Conservation (phyloP, 2,329 filamentous ascomycete species). For the Exophiala sp. region DNA sequence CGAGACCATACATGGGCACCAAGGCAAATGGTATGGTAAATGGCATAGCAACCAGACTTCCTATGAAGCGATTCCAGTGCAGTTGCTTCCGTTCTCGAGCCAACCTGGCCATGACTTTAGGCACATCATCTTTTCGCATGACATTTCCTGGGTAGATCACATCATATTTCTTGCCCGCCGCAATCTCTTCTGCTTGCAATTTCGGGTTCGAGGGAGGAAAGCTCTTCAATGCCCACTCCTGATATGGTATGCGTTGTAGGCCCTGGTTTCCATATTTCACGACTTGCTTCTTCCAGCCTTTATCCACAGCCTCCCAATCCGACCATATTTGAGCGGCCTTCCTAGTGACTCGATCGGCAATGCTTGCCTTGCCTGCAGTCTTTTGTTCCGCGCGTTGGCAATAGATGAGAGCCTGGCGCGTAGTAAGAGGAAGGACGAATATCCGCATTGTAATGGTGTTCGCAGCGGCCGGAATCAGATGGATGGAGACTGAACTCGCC, state of each 20-base stretch:
- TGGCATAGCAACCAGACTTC: slow-evolving; percentile 77
- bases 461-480: not conserved
- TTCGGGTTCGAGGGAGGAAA: slow-evolving; percentile 72
- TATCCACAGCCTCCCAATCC: slow-evolving; percentile 75
- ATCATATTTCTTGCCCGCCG: slow-evolving; percentile 60
- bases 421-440: slow-evolving; percentile 89
- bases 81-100: slow-evolving; percentile 74
- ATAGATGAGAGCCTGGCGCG: slow-evolving; percentile 83
- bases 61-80: slow-evolving; percentile 70
- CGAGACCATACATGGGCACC: slow-evolving; percentile 68
- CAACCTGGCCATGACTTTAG: slow-evolving; percentile 60
- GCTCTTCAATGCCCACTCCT: slow-evolving; percentile 97
- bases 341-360: slow-evolving; percentile 62
- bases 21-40: slow-evolving; percentile 75
- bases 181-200: slow-evolving; percentile 57
- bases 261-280: slow-evolving; percentile 81
- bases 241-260: slow-evolving; percentile 81
- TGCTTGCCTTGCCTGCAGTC: slow-evolving; percentile 49
- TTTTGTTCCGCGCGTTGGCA: slow-evolving; percentile 67
- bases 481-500: slow-evolving; percentile 1
- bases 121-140: slow-evolving; percentile 59
- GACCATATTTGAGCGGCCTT: slow-evolving; percentile 75
- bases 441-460: slow-evolving; percentile 65
- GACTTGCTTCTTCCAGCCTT: slow-evolving; percentile 81
- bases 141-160: slow-evolving; percentile 70